phyloP scores from a whole-genome alignment of 805 yeast species.

The Cyberlindnera bimundalis region DNA sequence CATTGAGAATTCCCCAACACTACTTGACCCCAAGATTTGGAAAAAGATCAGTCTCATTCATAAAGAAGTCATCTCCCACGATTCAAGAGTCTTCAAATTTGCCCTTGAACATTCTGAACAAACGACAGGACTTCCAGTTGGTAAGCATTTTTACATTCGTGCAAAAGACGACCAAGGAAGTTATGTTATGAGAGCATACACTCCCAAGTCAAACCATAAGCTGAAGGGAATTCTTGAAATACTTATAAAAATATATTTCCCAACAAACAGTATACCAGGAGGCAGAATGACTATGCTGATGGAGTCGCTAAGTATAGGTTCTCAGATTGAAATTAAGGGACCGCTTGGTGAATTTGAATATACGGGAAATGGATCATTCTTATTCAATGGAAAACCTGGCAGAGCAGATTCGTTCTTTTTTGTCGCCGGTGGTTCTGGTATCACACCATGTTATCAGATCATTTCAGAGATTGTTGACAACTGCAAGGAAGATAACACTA shows the following conservation, averaged over 20 bases:
- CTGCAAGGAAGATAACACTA: conserved; percentile 52
- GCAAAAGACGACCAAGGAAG: conserved; percentile 24
- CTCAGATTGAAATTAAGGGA: conserved; percentile 64
- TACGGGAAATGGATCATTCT: conserved; percentile 47
- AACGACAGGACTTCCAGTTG: conserved; percentile 32
- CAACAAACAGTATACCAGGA: conserved; percentile 28
- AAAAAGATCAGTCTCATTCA: conserved; percentile 21
- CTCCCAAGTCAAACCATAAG: conserved; percentile 31
- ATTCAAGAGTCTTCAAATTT: conserved; percentile 30
- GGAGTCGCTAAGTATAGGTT: conserved; percentile 38
- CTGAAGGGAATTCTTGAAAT: conserved; percentile 30
- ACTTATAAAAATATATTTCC: conserved; percentile 33
- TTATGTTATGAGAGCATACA: conserved; percentile 33
- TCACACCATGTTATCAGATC: conserved; percentile 83
- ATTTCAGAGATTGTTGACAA: conserved; percentile 62
- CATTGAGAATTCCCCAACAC: conserved; percentile 6
- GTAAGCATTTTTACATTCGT: conserved; percentile 32
- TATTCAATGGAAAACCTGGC: conserved; percentile 41
- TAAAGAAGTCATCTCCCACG: conserved; percentile 28
- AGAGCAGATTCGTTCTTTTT: conserved; percentile 36
- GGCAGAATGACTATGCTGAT: conserved; percentile 32
- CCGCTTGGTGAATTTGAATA: conserved; percentile 66
- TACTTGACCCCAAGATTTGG: conserved; percentile 32
- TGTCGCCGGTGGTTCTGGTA: conserved; percentile 82
- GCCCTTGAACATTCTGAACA: conserved; percentile 31